Evolutionary conservation across 2,329 filamentous ascomycete species (phyloP), one percentile per base, ranked within the genome.

Genomic region (Colletotrichum limetticola): DNA sequence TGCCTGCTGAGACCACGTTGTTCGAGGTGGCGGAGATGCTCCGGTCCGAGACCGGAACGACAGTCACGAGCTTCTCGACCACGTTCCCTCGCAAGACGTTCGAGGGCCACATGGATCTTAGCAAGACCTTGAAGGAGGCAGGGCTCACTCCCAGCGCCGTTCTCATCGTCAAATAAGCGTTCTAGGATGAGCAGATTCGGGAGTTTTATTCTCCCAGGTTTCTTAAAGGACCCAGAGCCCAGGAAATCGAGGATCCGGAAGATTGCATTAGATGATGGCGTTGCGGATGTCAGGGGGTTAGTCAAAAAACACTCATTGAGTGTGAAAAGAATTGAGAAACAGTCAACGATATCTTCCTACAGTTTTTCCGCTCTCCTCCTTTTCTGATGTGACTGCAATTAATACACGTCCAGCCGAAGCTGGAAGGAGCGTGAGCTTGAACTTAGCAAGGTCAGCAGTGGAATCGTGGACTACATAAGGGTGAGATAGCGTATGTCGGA

Each of bases 131-230:
- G 68, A 97, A 97, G 85, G 97, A 99, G 83, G 93, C 96, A 19
- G 96, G 95, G 0, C 84, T 98, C 74, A 92, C 96, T 4, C 97
- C 97, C 6, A 98, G 94, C 74, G 95, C 95, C n/a, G 95, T 94
- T 59, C 85, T 99, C 77, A 91, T 97, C 78, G 91, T 97, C 35
- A 89, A 90, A 77, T 91, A 84, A 76, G 66, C 8, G 53, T 56
- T 24, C 65, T 52, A 37, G 65, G 52, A 62, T 63, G 64, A 75
- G 55, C 5, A n/a, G 53, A 57, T 55, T 24, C 59, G 9, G 42
- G 32, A 32, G 8, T 26, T 35, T 12, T 5, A 5, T 12, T 35
- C 32, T 35, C 32, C 32, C 32, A 12, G 32, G 32, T 35, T 12
- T 35, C 32, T 12, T 32, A 11, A 12, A 35, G 32, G 11, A 35